Conservation (phyloP, 257 asterid species). For the Solanum sparsipilum region DNA sequence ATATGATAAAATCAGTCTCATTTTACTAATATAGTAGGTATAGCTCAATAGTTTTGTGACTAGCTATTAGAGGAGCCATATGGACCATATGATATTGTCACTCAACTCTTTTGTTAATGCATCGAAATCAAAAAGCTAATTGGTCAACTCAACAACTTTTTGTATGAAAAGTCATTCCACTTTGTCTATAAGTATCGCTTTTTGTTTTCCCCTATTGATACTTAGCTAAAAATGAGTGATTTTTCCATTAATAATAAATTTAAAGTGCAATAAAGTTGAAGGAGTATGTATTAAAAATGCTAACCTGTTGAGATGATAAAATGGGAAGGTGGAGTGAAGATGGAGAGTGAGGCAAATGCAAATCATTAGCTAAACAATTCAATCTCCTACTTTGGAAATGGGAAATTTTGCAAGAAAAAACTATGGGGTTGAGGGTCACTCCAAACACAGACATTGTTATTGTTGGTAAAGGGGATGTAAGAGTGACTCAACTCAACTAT, state of each 20-base stretch:
- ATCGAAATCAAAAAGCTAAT: background rate
- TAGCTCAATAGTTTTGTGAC: too few relatives aligned
- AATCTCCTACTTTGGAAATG: background rate
- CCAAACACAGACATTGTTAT: background rate
- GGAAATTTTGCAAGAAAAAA: background rate
- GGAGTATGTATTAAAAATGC: background rate
- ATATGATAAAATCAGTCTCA: background rate
- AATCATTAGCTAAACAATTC: background rate
- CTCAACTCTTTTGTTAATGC: background rate
- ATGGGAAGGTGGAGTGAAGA: background rate
- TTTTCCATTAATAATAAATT: too few relatives aligned
- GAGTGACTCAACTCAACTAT: too few relatives aligned
- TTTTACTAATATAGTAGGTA: background rate
- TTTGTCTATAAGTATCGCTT: background rate
- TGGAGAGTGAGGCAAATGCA: slow-evolving; percentile 1
- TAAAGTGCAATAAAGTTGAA: too few relatives aligned
- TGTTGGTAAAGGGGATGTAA: background rate
- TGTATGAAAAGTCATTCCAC: too few relatives aligned
- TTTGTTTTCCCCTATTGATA: too few relatives aligned
- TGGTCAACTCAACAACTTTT: background rate
- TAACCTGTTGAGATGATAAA: slow-evolving; percentile 11
- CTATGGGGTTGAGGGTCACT: background rate
- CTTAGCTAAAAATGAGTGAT: too few relatives aligned
- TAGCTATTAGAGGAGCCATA: too few relatives aligned
- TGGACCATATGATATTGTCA: background rate